Evolutionary conservation across 2,329 filamentous ascomycete species (phyloP).

Genomic region (Microcyclosporella mali): DNA sequence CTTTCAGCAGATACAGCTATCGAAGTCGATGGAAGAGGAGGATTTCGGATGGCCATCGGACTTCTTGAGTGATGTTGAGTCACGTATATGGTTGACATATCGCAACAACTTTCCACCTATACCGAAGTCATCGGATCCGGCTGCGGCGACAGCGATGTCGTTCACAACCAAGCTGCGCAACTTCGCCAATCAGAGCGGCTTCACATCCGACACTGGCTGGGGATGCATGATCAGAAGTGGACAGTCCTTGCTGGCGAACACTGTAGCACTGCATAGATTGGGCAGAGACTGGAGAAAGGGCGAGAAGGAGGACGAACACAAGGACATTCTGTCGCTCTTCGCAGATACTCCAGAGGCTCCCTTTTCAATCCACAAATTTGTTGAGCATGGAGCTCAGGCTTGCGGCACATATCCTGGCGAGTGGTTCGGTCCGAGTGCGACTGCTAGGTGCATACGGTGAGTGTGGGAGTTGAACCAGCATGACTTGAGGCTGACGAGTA

Average conservation of each 20-base stretch:
- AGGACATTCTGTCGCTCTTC: slow-evolving; percentile 69
- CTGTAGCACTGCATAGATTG: slow-evolving; percentile 63
- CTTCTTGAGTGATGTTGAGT: slow-evolving; percentile 90
- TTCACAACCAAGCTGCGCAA: slow-evolving; percentile 79
- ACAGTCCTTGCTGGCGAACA: slow-evolving; percentile 85
- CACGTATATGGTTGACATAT: slow-evolving; percentile 93
- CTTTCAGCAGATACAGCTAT: slow-evolving; percentile 24
- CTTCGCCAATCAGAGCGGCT: slow-evolving; percentile 70
- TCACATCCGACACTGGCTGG: slow-evolving; percentile 92
- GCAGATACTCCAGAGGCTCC: slow-evolving; percentile 80
- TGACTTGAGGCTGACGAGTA: slow-evolving; percentile 16
- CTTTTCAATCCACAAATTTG: slow-evolving; percentile 93
- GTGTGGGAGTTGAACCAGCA: slow-evolving; percentile 30
- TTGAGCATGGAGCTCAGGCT: slow-evolving; percentile 73
- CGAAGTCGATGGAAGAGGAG: slow-evolving; percentile 30
- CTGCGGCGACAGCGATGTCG: slow-evolving; percentile 65
- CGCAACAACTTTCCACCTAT: slow-evolving; percentile 80
- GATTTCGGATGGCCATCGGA: slow-evolving; percentile 67
- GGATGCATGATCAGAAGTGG: slow-evolving; percentile 98
- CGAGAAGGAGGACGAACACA: slow-evolving; percentile 53
- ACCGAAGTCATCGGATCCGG: slow-evolving; percentile 67
- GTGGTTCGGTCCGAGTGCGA: slow-evolving; percentile 98
- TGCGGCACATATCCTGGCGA: slow-evolving; percentile 95
- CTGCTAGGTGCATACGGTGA: slow-evolving; percentile 87
- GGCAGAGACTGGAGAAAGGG: slow-evolving; percentile 81